Base-by-base conservation (phyloP, 2,329 filamentous ascomycete species). In the Neocucurbitaria cava region DNA sequence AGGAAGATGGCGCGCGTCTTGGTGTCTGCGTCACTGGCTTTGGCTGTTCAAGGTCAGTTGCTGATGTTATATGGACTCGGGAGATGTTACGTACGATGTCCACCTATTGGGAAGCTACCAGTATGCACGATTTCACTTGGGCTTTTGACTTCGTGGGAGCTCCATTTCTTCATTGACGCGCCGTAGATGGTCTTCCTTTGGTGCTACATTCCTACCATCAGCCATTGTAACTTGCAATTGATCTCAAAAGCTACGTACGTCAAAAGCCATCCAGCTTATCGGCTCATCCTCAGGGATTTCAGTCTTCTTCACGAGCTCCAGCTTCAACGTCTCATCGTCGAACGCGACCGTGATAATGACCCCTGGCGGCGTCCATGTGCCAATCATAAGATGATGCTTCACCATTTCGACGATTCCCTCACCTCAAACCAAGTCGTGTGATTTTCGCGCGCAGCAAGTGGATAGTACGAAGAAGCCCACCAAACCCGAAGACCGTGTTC, bases 221-320 rank as follows among this genome's bases (percentile, higher is more conserved):
- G 65, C 56, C 45, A 59, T 41, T 52, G 49, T 48, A 36, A 39
- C 38, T 31, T 35, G 39, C 35, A 41, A 36, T 45, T 15, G 17
- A 2, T 3, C 6, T 26, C 33, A 35, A 10, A 7, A 18, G 33
- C 42, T 35, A 56, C 88, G 78, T 80, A 92, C 90, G 74, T 91
- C 89, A 70, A 96, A 94, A 15, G 91, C 89, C 89, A 96, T 94
- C 92, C 92, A 96, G 55, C 91, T 96, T 63, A 96, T 95, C 7
- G 92, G 90, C 77, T 96, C 91, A 61, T 94, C 89, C 47, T 89
- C 78, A 4, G 91, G 89, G 52, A 96, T 95, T 54, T 87, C 86
- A 1, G 91, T 95, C 66, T 89, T 87, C 79, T 94, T 92, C 70
- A 96, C 79, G 69, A 95, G 77, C 63, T 88, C 84, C 56, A 96